Evolutionary conservation across 2,329 filamentous ascomycete species (phyloP), one percentile per base, ranked within the genome.

Genomic region (Herpotrichia juniperi): DNA sequence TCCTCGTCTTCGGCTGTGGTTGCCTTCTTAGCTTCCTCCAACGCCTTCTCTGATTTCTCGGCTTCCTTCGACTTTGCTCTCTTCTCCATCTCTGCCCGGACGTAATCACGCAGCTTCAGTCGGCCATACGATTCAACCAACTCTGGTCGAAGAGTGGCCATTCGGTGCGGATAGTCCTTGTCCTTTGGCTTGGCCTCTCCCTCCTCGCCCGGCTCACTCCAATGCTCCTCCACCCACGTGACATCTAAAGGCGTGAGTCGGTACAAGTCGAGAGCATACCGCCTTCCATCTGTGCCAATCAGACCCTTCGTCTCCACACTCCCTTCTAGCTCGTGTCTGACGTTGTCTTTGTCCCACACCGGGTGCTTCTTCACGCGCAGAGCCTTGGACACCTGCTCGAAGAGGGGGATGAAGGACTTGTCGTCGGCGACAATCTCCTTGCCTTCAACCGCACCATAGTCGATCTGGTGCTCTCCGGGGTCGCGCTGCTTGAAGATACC

Each of bases 401-500:
- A 99, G 9, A 91, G 83, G 24, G 88, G 79, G 0, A 86, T 86
- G 66, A 99, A 99, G 17, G 87, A 86, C 69, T 96, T 88, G 68
- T 97, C 91, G 11, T 91, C 89, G 0, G 94, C 93, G 46, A 99
- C 91, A 22, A 96, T 85, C 61, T 99, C 94, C 77, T 96, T 96
- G 61, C 96, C 94, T 72, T 99, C 94, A 26, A 97, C 94, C 61
- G 93, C 94, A 70, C 94, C 94, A 69, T 99, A 99, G 73, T 99
- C 94, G 63, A 99, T 97, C 75, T 97, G 94, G 76, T 96, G 94
- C 83, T 99, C 94, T 46, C 93, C 94, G 25, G 93, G 91, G 68
- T 97, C 94, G 30, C 93, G 87, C 78, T 97, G 94, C 80, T 97
- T 97, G 83, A 99, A 99, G 68, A 99, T 99, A 53, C 94, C 96